Percentiles rank a stretch among this genome's conserved stretches.
Conservation (phyloP, 257 asterid species). For the Plantago elongata region DNA sequence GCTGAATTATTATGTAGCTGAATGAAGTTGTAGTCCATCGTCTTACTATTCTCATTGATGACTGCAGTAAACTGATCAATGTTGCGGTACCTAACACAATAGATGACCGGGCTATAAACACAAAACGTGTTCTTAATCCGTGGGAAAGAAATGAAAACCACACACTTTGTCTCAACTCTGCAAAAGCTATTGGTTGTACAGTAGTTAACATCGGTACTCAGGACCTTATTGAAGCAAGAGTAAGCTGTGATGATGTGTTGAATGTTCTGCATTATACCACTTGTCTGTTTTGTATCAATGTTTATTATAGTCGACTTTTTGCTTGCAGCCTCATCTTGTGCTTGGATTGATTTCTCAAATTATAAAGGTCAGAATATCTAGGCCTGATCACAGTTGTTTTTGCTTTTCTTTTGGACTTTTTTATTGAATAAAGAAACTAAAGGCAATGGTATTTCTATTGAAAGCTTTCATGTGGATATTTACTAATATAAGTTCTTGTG, state of each 20-base stretch:
- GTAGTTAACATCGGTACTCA: constrained; percentile 93
- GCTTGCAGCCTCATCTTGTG: constrained; percentile 86
- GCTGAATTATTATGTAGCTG: constrained; percentile 20
- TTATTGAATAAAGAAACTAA: constrained; percentile 11
- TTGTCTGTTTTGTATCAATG: constrained; percentile 3
- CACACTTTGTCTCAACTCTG: constrained; percentile 93
- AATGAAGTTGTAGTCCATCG: constrained; percentile 9
- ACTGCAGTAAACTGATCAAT: constrained; percentile 83
- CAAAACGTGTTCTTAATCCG: constrained; percentile 75
- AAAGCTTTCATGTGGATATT: constrained; percentile 2
- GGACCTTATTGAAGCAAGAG: constrained; percentile 95
- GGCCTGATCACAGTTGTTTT: constrained; percentile 14
- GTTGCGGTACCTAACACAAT: constrained; percentile 90
- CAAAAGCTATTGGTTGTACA: constrained; percentile 96
- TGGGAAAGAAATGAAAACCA: constrained; percentile 99
- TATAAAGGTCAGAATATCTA: constrained; percentile 65
- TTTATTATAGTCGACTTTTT: constrained; percentile 17
- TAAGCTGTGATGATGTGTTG: constrained; percentile 39
- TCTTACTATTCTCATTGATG: constrained; percentile 16
- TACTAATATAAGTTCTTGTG: constrained; percentile 22
- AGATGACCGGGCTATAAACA: constrained; percentile 91
- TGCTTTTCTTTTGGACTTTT: constrained; percentile 11
- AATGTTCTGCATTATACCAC: constrained; percentile 8
- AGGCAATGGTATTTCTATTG: constrained; percentile 5
- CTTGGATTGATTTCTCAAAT: constrained; percentile 96